Conservation (phyloP, 257 asterid species). For the Capsicum rhomboideum region DNA sequence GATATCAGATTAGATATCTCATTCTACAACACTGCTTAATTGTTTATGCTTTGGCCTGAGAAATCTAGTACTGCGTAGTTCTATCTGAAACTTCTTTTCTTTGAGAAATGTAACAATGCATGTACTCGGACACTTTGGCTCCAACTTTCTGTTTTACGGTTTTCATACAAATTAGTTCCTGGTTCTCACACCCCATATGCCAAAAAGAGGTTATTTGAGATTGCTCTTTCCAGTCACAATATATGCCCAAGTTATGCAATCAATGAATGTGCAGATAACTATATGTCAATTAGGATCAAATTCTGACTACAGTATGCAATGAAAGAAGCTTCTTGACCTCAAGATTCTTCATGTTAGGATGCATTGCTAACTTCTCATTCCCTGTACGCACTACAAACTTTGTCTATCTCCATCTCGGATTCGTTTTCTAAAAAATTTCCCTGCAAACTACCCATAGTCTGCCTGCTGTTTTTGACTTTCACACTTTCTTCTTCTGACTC, state of each 20-base stretch:
- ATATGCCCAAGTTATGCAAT: not conserved
- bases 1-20: too few species aligned
- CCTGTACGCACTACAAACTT: constrained; percentile 41
- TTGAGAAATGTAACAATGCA: too few species aligned
- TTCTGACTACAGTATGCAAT: not conserved
- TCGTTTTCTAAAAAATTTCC: constrained; percentile 23
- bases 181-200: too few species aligned
- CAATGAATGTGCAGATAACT: not conserved
- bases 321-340: not conserved
- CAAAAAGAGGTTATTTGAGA: too few species aligned
- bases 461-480: constrained; percentile 15
- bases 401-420: constrained; percentile 75
- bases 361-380: constrained; percentile 1
- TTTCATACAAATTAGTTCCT: too few species aligned
- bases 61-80: too few species aligned
- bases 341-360: not conserved
- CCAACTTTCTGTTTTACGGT: too few species aligned
- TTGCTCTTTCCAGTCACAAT: too few species aligned
- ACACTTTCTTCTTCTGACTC: constrained; percentile 38
- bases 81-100: too few species aligned
- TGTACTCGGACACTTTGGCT: too few species aligned
- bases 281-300: not conserved
- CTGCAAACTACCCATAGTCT: constrained; percentile 19
- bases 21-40: too few species aligned
- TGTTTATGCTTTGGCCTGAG: too few species aligned